Percentiles rank a stretch among this genome's conserved stretches.
Evolutionary conservation across 2,329 filamentous ascomycete genomes (phyloP).

Genomic region (Aciculosporium take): DNA sequence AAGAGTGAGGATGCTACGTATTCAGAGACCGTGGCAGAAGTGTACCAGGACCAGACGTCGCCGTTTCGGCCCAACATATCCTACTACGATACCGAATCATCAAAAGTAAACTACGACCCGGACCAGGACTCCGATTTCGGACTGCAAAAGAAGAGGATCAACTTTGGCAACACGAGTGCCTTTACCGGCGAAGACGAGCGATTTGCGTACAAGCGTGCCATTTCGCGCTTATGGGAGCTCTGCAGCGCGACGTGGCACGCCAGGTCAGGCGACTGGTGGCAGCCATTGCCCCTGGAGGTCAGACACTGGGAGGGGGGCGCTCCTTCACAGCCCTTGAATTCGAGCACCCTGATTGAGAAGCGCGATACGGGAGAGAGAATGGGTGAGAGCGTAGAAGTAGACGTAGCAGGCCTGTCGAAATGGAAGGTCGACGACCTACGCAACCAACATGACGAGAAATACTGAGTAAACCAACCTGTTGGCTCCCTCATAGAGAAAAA

Average conservation of each 20-base stretch:
- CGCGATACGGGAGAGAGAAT: conserved; percentile 15
- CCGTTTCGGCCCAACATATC: conserved; percentile 71
- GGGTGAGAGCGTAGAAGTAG: conserved; percentile 20
- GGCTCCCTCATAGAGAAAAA: not conserved
- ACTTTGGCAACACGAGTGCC: conserved; percentile 53
- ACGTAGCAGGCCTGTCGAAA: conserved; percentile 25
- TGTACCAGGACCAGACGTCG: conserved; percentile 62
- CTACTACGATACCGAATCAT: conserved; percentile 38
- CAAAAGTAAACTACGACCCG: conserved; percentile 35
- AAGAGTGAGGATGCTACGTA: conserved; percentile 25
- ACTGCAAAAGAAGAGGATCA: conserved; percentile 24
- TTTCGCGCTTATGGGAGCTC: conserved; percentile 70
- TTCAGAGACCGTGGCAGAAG: conserved; percentile 40
- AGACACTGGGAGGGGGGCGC: conserved; percentile 49
- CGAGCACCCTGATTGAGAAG: conserved; percentile 2
- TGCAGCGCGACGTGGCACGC: conserved; percentile 61
- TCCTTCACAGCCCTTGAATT: conserved; percentile 12
- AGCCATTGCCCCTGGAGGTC: conserved; percentile 47
- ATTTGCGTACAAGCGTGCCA: conserved; percentile 67
- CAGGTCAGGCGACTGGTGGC: conserved; percentile 54
- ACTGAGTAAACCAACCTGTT: too few relatives aligned
- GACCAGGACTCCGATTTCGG: conserved; percentile 45
- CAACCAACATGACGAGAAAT: conserved; percentile 10
- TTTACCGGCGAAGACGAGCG: conserved; percentile 72
- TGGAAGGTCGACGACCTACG: conserved; percentile 22